Percentiles rank a stretch among this genome's conserved stretches.
These are phyloP conservation scores for Artemisia argyi DNA, from an alignment of 129 eudicot species.

Conservation along the genomic window DNA sequence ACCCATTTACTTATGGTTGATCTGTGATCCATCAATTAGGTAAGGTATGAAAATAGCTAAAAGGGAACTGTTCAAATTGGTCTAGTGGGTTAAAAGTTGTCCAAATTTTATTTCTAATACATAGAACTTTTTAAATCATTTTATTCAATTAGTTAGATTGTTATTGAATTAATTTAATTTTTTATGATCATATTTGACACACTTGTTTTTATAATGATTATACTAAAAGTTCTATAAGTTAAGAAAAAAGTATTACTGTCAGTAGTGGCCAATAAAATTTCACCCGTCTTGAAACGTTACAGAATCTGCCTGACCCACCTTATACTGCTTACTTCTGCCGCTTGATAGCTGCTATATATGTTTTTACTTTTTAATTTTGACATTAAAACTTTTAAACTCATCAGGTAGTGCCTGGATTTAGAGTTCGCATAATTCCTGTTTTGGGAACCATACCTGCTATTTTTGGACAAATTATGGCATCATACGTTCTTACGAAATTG, in stretches of 20 bases:
- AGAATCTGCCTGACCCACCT: background rate
- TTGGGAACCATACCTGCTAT: conserved; percentile 95
- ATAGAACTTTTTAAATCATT: background rate
- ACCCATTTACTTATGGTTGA: background rate
- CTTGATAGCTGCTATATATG: background rate
- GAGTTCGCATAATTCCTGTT: conserved; percentile 97
- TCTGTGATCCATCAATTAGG: background rate
- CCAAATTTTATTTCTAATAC: background rate
- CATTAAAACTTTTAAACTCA: conserved; percentile 8
- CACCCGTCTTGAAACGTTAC: background rate
- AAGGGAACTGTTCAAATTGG: background rate
- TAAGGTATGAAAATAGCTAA: background rate
- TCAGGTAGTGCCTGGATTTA: conserved; percentile 95
- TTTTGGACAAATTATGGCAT: conserved; percentile 98
- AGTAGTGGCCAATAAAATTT: background rate
- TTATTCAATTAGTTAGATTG: background rate
- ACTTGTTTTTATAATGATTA: background rate
- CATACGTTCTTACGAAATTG: conserved; percentile 76
- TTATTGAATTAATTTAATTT: background rate
- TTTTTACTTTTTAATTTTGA: background rate
- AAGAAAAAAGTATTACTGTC: background rate
- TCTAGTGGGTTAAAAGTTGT: conserved; percentile 4
- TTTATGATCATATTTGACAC: conserved; percentile 13
- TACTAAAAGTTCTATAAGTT: no score
- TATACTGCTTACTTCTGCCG: no score